Evolutionary conservation across 306 rosid genomes (phyloP), one percentile per base, ranked within the genome.

Genomic region (Inga leiocalycina): DNA sequence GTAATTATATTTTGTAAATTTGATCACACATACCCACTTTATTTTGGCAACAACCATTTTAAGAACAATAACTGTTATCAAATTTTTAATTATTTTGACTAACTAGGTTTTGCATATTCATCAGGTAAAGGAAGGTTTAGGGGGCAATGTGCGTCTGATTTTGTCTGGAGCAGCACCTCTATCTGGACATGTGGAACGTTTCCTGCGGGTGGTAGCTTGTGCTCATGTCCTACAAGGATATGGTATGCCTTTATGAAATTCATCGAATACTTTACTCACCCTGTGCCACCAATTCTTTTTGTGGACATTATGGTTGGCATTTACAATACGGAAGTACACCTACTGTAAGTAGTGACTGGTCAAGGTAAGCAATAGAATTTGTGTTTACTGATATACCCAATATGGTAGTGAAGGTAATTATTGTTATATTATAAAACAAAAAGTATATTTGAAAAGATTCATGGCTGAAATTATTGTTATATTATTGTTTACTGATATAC

Each of bases 81-180:
- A 54, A 68, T 49, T 70, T 16, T 54, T 44, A 82, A 24, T 15
- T 27, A 14, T 17, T 75, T 66, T 74, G 17, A 66, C 34, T 32
- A 51, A 82, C 71, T 54, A 44, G 79, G 10, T 84, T 80, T 83
- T 78, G 51, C 72, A 62, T 82, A 37, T 22, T 85, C 52, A 81
- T 84, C 82, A 96, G 99, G 92, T 96, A 62, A 96, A 93, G 86
- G 87, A 90, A 87, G 97, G 97, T 24, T 89, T 96, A 84, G 99
- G 99, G 44, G 97, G 99, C 75, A 88, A 82, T 1, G 97, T 96
- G 22, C 92, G 99, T 48, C 88, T 94, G 71, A 96, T 96, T 87
- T 81, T 96, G 69, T 96, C 99, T 78, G 99, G 97, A 82, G 97
- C 95, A 79, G 99, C 99, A 77, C 99, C 99, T 80, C 92, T 96